Evolutionary conservation across 495 filamentous ascomycete genomes (phyloP), one percentile per base, ranked within the genome.

Genomic region (Tuber umbilicatum): DNA sequence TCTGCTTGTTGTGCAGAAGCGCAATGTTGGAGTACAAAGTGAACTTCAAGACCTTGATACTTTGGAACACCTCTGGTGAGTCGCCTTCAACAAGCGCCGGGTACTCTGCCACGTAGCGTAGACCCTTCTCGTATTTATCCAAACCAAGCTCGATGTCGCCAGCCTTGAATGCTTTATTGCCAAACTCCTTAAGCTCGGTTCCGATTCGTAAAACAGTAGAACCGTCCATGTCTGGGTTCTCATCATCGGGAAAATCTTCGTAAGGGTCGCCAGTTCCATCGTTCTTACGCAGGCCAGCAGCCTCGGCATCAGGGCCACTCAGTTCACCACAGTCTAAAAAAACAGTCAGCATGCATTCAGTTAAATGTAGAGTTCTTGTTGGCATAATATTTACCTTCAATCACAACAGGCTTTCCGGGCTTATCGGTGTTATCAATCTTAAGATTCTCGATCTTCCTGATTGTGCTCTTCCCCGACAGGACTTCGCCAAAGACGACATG

Each of bases 401-500:
- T 94, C 45, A 88, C 88, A 70, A 89, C 91, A 71, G 93, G 91
- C 71, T 87, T 83, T 42, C 78, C 80, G 27, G 95, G 95, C 87
- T 94, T 94, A 88, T 99, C 95, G 79, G 83, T 86, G 68, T 85
- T 85, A 76, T 90, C 86, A 5, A 93, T 97, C n/a, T 84, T 83
- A 80, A 94, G 84, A 83, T 94, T 94, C 85, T 99, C 95, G 82
- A 98, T 90, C 83, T 94, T 90, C 68, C 95, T 90, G 38, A 98
- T 88, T 38, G 97, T 86, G 71, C 91, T 93, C 85, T 97, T 98
- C 78, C 96, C 96, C 47, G 89, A 91, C 78, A 97, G 86, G 67
- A 99, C 94, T 85, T 98, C 91, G 76, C 95, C 95, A 84, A 98
- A 99, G 74, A 99, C 95, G 73, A 99, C 95, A 85, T 99, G 95